phyloP scores from a whole-genome alignment of 306 rosid species.

The Glycine soja region DNA sequence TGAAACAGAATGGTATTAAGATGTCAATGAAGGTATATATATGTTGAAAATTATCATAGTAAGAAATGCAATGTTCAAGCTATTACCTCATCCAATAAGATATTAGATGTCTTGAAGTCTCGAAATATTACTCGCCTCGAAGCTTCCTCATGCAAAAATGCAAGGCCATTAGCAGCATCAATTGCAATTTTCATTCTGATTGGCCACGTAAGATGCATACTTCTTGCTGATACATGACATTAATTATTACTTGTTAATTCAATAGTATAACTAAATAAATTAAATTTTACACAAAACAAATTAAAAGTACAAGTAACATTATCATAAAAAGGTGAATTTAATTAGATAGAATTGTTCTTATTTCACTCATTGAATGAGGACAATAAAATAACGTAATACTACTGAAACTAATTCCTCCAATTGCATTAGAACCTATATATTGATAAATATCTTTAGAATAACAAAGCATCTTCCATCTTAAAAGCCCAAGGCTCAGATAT shows the following conservation, averaged over 20 bases:
- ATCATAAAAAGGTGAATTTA: not conserved
- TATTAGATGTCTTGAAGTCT: conserved; percentile 74
- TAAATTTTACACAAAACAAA: not conserved
- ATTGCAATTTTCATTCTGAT: conserved; percentile 62
- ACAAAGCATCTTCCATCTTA: not conserved
- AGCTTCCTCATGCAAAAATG: conserved; percentile 72
- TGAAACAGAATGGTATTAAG: conserved; percentile 39
- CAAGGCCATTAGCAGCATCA: conserved; percentile 78
- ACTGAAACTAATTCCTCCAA: not conserved
- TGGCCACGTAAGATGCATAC: conserved; percentile 62
- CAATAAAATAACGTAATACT: not conserved
- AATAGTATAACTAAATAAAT: not conserved
- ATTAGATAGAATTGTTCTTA: not conserved
- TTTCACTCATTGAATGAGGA: not conserved
- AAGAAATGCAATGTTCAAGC: not conserved
- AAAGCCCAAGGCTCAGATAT: not conserved
- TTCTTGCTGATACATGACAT: conserved; percentile 39
- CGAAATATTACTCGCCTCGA: conserved; percentile 62
- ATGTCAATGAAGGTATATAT: not conserved
- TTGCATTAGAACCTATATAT: not conserved
- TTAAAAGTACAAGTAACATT: not conserved
- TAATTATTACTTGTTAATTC: no score
- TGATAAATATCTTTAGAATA: not conserved
- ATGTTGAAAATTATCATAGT: not conserved
- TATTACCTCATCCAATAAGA: conserved; percentile 65